Conservation (phyloP, 768 basidiomycete species). For the Daedaleopsis nitida region DNA sequence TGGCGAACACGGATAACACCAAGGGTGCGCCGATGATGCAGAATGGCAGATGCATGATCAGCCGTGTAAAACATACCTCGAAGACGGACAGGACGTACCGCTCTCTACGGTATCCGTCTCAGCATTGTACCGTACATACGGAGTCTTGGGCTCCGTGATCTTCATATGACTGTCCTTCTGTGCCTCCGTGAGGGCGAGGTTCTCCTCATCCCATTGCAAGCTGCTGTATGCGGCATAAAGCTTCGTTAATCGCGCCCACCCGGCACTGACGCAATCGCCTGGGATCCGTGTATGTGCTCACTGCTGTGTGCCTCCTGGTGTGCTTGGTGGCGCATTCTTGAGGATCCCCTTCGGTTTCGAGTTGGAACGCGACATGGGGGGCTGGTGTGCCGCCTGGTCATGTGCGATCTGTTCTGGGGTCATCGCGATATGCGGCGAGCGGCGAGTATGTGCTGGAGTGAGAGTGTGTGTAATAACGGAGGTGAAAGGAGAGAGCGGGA, state of each 20-base stretch:
- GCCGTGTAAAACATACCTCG: background rate
- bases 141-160: conserved; percentile 97
- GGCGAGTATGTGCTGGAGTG: background rate
- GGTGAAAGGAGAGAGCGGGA: background rate
- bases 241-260: background rate
- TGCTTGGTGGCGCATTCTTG: conserved; percentile 71
- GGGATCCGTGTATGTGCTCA: background rate
- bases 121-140: conserved; percentile 89
- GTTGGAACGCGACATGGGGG: conserved; percentile 55
- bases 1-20: background rate
- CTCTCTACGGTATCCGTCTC: conserved; percentile 84
- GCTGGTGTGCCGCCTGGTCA: conserved; percentile 33
- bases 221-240: conserved; percentile 39
- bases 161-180: conserved; percentile 97
- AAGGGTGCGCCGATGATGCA: background rate
- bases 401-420: conserved; percentile 23
- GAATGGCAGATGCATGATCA: background rate
- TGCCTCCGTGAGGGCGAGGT: conserved; percentile 88
- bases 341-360: conserved; percentile 84
- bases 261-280: no score
- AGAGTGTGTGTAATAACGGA: background rate
- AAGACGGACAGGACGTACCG: conserved; percentile 47
- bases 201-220: conserved; percentile 94
- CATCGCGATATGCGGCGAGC: conserved; percentile 8
- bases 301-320: conserved; percentile 30